Evolutionary conservation across 129 eudicot species (phyloP).

Genomic region (Pseudognaphalium luteoalbum): DNA sequence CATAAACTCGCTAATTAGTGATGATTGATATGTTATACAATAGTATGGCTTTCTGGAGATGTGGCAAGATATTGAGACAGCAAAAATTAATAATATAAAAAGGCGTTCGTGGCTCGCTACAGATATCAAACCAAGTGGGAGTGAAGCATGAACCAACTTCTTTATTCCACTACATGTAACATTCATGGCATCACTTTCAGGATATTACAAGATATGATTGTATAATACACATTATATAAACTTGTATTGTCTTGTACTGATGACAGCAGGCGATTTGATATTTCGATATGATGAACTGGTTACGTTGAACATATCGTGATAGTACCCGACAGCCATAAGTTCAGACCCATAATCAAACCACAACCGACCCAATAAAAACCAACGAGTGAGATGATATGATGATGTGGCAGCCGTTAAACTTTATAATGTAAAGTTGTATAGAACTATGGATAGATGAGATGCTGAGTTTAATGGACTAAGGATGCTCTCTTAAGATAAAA

Average conservation of each 20-base stretch:
- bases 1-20: not conserved
- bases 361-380: not conserved
- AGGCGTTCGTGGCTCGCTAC: conserved; percentile 21
- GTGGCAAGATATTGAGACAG: conserved; percentile 3
- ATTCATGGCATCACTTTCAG: conserved; percentile 26
- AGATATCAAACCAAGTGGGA: conserved; percentile 33
- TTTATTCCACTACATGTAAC: conserved; percentile 29
- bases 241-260: conserved; percentile 33
- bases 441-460: no score
- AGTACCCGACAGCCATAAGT: conserved; percentile 13
- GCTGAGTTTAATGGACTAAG: no score
- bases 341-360: not conserved
- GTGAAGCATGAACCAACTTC: conserved; percentile 34
- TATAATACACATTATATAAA: conserved; percentile 27
- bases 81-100: not conserved
- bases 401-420: no score
- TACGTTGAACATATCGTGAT: not conserved
- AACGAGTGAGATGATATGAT: not conserved
- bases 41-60: not conserved
- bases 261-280: conserved; percentile 14
- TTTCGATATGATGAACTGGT: conserved; percentile 21
- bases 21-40: not conserved
- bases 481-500: no score
- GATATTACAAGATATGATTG: conserved; percentile 30
- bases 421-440: no score